These are phyloP conservation scores for Carex scoparia DNA, from an alignment of 176 grass and related monocot species.

Conservation along the genomic window DNA sequence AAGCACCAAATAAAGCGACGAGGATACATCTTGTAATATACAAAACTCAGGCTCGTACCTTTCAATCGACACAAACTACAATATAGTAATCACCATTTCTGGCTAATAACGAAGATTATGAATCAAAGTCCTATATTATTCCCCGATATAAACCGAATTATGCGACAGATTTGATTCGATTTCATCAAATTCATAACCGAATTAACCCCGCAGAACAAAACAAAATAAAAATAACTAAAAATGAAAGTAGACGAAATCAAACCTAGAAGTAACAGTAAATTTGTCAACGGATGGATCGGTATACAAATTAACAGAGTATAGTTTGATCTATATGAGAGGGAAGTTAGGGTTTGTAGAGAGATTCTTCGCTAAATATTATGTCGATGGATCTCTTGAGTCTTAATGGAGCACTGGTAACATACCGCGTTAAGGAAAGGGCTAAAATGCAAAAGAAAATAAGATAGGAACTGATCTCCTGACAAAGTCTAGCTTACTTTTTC, in stretches of 20 bases:
- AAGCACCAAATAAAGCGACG: not conserved
- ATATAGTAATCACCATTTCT: not conserved
- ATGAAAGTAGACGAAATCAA: not conserved
- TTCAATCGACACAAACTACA: not conserved
- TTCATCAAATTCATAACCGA: slow-evolving; percentile 8
- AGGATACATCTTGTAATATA: not conserved
- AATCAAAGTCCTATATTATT: not conserved
- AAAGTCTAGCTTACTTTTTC: not conserved
- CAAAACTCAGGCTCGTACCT: not conserved
- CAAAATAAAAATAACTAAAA: not conserved
- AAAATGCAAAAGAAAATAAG: not conserved
- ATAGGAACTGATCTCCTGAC: not conserved
- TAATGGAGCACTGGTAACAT: not conserved
- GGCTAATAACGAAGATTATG: not conserved
- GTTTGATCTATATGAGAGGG: not conserved
- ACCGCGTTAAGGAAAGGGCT: slow-evolving; percentile 30
- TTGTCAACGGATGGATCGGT: slow-evolving; percentile 7
- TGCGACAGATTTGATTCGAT: not conserved
- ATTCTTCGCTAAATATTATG: slow-evolving; percentile 1
- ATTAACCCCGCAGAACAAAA: not conserved
- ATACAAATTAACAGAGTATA: not conserved
- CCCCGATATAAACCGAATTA: not conserved
- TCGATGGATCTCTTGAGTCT: not conserved
- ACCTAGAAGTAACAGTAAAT: slow-evolving; percentile 6
- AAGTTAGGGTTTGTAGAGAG: slow-evolving; percentile 18